Evolutionary conservation across 2,329 filamentous ascomycete species (phyloP), one percentile per base, ranked within the genome.

Genomic region (Penicillium janthinellum): DNA sequence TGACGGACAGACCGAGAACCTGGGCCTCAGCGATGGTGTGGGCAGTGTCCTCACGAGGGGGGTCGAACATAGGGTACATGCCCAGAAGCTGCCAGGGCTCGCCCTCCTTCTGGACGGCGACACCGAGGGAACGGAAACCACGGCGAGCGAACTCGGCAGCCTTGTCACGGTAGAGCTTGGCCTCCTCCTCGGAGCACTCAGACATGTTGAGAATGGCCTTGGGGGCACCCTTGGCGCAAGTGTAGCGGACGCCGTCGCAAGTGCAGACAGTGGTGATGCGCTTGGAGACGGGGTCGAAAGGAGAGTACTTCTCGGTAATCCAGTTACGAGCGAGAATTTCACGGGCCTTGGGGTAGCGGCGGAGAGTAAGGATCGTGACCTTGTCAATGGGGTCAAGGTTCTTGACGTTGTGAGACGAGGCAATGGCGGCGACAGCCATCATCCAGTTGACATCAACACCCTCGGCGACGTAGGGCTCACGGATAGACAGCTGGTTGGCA

Each of bases 401-500:
- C 80, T 90, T 89, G 79, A 90, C 83, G 80, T 91, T 91, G 82
- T 91, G 89, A 63, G 89, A 91, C 54, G 88, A 91, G 59, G 89
- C 89, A 57, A 91, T 84, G 62, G 89, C 89, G 61, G 89, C 89
- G 61, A 90, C 89, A 65, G 89, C 88, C 89, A 91, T 91, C 88
- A 91, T 91, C 88, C 88, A 91, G 82, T 91, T 89, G 76, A 91
- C 86, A 77, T 91, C 88, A 73, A 90, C 86, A 69, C 89, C 89
- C 76, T 91, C 89, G 62, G 88, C 86, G 60, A 91, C 88, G 78
- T 88, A 91, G 20, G 89, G 89, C 73, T 91, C 89, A 74, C 89
- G 88, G 72, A 91, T 89, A 71, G 85, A 88, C 55, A 91, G 83
- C 81, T 91, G 88, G 68, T 75, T 75, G 50, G 73, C 73, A 64